Percentiles rank a stretch among this genome's conserved stretches.
Evolutionary conservation across 495 filamentous ascomycete genomes (phyloP).

Genomic region (Poronia punctata): DNA sequence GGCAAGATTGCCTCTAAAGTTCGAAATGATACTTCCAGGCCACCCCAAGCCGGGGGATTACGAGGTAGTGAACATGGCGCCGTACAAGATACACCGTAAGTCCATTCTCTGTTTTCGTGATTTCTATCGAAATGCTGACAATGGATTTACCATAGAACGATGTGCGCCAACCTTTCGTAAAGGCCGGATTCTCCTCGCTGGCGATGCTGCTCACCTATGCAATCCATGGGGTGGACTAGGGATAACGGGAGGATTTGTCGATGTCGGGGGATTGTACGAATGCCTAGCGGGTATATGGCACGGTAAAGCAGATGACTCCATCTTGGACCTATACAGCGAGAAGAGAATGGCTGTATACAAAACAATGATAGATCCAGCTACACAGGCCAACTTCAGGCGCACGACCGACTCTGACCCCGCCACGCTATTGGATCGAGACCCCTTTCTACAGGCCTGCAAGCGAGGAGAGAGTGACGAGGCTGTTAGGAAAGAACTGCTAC

Average conservation of each 20-base stretch:
- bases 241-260: slow-evolving; percentile 55
- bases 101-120: too few relatives aligned
- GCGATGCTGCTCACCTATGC: slow-evolving; percentile 55
- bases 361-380: too few relatives aligned
- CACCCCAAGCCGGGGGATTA: slow-evolving; percentile 53
- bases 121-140: too few relatives aligned
- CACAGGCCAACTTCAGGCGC: too few relatives aligned
- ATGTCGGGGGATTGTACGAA: slow-evolving; percentile 53
- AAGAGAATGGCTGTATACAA: too few relatives aligned
- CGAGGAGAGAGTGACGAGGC: too few relatives aligned
- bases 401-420: too few relatives aligned
- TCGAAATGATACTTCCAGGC: slow-evolving; percentile 50
- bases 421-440: too few relatives aligned
- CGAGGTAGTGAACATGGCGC: slow-evolving; percentile 45
- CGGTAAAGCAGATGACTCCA: slow-evolving; percentile 47
- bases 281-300: slow-evolving; percentile 50
- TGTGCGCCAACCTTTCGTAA: slow-evolving; percentile 50
- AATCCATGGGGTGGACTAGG: slow-evolving; percentile 55
- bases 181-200: slow-evolving; percentile 49
- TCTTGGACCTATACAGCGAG: slow-evolving; percentile 52
- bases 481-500: too few relatives aligned
- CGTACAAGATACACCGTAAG: slow-evolving; percentile 58
- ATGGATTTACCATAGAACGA: too few relatives aligned
- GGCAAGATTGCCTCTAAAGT: slow-evolving; percentile 46
- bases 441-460: too few relatives aligned